Evolutionary conservation across 1,139 yeast genomes (phyloP).

Genomic region (Pichia sp.): DNA sequence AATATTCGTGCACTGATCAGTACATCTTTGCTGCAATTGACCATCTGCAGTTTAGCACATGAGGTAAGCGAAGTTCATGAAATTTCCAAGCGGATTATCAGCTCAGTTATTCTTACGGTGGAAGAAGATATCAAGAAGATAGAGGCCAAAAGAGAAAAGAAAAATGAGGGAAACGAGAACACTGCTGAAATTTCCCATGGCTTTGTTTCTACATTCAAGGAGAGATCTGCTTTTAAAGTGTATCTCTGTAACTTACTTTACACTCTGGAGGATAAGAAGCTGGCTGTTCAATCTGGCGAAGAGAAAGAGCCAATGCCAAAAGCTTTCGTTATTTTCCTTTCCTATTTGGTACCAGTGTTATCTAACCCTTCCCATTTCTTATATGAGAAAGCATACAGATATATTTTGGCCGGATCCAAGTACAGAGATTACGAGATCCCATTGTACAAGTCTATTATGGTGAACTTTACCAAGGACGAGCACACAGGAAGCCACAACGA

Average conservation of each 20-base stretch:
- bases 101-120: conserved; percentile 22
- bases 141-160: conserved; percentile 20
- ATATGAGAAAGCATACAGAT: conserved; percentile 64
- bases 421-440: conserved; percentile 62
- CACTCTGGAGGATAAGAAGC: conserved; percentile 37
- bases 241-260: conserved; percentile 58
- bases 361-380: conserved; percentile 67
- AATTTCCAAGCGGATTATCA: conserved; percentile 25
- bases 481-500: conserved; percentile 28
- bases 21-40: conserved; percentile 52
- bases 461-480: conserved; percentile 30
- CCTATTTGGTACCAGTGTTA: conserved; percentile 55
- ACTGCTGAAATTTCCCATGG: background rate
- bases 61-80: conserved; percentile 20
- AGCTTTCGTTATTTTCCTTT: conserved; percentile 44
- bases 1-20: conserved; percentile 60
- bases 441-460: conserved; percentile 46
- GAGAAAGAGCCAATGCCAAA: conserved; percentile 32
- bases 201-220: conserved; percentile 43
- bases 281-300: conserved; percentile 10
- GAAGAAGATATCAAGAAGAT: conserved; percentile 23
- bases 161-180: background rate
- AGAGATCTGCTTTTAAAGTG: conserved; percentile 53
- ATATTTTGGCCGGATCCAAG: conserved; percentile 54
- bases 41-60: conserved; percentile 48